These are phyloP conservation scores for Beauveria asiatica DNA, from an alignment of 2,329 filamentous ascomycete genomes.

Conservation along the genomic window DNA sequence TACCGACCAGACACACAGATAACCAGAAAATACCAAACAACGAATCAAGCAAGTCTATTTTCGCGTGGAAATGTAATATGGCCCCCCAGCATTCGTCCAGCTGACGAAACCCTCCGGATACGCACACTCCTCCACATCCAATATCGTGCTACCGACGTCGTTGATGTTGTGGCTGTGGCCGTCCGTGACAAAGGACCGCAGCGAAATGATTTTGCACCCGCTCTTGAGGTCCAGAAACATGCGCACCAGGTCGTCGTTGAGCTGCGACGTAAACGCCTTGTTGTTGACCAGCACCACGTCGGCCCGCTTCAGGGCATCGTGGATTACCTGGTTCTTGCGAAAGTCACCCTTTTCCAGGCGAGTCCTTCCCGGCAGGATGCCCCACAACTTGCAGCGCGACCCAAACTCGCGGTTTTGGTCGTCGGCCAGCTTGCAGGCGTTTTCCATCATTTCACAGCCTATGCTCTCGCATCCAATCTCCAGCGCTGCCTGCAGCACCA, in stretches of 20 bases:
- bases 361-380: constrained; percentile 70
- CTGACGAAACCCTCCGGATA: constrained; percentile 71
- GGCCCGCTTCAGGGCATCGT: constrained; percentile 66
- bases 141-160: constrained; percentile 72
- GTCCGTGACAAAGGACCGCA: constrained; percentile 83
- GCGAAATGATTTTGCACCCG: constrained; percentile 80
- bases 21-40: neutral
- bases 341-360: constrained; percentile 79
- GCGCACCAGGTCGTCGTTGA: constrained; percentile 77
- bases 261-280: constrained; percentile 81
- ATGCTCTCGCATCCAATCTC: constrained; percentile 91
- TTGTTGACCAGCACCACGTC: constrained; percentile 99
- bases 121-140: constrained; percentile 60
- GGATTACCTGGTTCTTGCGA: constrained; percentile 60
- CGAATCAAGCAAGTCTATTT: constrained; percentile 34
- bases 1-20: neutral
- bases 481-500: constrained; percentile 85
- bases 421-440: constrained; percentile 73
- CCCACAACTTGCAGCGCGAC: constrained; percentile 84
- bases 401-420: constrained; percentile 75
- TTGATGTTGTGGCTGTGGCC: constrained; percentile 69
- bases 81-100: constrained; percentile 78
- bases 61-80: constrained; percentile 82
- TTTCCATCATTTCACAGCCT: constrained; percentile 94
- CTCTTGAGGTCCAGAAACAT: constrained; percentile 92